phyloP scores from a whole-genome alignment of 2,329 filamentous ascomycete species.

The Orbilia ellipsospora region DNA sequence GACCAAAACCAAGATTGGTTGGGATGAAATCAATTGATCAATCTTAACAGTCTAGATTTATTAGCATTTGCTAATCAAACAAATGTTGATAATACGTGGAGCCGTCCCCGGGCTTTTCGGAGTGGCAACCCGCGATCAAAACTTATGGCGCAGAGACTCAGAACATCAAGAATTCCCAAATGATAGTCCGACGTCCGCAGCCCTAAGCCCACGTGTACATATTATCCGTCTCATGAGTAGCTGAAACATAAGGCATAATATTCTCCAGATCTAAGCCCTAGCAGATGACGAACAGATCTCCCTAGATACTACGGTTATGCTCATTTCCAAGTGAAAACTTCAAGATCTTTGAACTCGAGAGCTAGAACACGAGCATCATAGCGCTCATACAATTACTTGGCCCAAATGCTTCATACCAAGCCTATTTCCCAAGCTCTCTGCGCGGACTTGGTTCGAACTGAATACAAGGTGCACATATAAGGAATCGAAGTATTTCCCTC shows the following conservation, averaged over 20 bases:
- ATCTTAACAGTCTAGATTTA: slow-evolving; percentile 2
- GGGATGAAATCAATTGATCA: neutral
- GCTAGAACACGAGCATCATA: neutral
- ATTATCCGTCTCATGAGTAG: neutral
- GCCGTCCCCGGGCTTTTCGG: neutral
- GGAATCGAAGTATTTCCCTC: slow-evolving; percentile 30
- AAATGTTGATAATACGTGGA: too few species aligned
- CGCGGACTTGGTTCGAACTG: too few species aligned
- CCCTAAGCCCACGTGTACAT: neutral
- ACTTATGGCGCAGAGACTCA: neutral
- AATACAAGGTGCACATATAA: too few species aligned
- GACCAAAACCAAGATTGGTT: neutral
- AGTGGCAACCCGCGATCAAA: slow-evolving; percentile 10
- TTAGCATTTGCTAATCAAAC: too few species aligned
- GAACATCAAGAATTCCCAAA: neutral
- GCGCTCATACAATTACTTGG: too few species aligned
- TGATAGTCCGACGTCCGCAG: neutral
- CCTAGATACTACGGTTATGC: slow-evolving; percentile 23
- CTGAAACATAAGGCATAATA: too few species aligned
- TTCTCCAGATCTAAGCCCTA: too few species aligned
- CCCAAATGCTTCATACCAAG: too few species aligned
- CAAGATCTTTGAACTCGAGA: neutral
- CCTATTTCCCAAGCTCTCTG: too few species aligned
- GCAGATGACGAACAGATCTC: neutral
- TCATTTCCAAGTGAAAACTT: slow-evolving; percentile 42